Evolutionary conservation across 2,329 filamentous ascomycete species (phyloP).

Genomic region (Pseudogymnoascus sp.): DNA sequence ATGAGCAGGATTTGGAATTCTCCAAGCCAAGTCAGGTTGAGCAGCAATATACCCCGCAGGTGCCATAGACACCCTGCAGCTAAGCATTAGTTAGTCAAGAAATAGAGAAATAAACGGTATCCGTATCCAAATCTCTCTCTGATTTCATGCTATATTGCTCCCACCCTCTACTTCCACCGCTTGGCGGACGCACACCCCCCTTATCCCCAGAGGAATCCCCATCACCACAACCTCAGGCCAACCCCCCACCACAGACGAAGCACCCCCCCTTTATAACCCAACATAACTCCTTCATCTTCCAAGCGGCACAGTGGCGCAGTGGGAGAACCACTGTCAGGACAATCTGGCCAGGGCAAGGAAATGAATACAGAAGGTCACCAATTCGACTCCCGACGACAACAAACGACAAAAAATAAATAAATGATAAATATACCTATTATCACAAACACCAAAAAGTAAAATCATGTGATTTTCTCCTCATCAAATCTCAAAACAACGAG

Average conservation of each 20-base stretch:
- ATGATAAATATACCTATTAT: background rate
- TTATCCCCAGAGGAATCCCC: background rate
- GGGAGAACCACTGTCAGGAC: background rate
- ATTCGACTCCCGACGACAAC: background rate
- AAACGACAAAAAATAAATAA: background rate
- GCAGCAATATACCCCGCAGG: background rate
- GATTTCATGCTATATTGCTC: background rate
- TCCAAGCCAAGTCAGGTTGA: background rate
- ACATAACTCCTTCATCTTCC: background rate
- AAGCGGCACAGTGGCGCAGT: background rate
- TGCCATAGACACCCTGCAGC: background rate
- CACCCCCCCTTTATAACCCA: background rate
- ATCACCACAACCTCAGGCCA: background rate
- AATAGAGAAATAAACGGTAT: background rate
- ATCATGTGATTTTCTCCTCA: conserved; percentile 1
- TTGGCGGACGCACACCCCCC: background rate
- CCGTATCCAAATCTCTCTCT: background rate
- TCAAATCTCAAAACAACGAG: background rate
- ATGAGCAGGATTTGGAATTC: background rate
- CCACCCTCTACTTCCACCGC: too few relatives aligned
- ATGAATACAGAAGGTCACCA: background rate
- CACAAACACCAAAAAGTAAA: background rate
- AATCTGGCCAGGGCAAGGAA: background rate
- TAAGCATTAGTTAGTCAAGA: background rate
- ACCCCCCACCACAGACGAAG: background rate